Evolutionary conservation across 1,284 basidiomycete species (phyloP).

Genomic region (Cutaneotrichosporon curvatum): DNA sequence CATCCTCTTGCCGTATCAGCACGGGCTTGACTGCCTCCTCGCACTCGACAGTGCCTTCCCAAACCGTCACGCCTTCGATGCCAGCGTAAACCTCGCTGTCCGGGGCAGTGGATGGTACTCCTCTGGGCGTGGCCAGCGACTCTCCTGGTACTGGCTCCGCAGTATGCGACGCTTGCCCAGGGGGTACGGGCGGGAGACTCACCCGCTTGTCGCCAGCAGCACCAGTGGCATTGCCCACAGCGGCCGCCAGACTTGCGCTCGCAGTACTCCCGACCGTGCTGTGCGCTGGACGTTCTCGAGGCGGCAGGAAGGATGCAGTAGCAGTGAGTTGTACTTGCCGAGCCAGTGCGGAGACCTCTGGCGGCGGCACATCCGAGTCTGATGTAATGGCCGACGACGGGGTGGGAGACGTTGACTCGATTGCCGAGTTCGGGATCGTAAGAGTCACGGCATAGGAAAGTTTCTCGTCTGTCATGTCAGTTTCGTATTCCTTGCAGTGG

Average conservation of each 20-base stretch:
- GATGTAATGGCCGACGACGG: neutral
- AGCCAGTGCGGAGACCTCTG: slow-evolving; percentile 5
- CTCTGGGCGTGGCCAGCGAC: slow-evolving; percentile 26
- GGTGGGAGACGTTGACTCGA: slow-evolving; percentile 18
- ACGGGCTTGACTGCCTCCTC: slow-evolving; percentile 42
- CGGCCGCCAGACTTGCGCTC: neutral
- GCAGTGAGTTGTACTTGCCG: slow-evolving; percentile 57
- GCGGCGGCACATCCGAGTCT: neutral
- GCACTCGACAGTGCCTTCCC: slow-evolving; percentile 44
- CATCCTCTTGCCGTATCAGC: slow-evolving; percentile 53
- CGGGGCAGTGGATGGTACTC: slow-evolving; percentile 52
- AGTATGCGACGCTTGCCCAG: too few relatives aligned
- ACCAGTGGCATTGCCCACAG: neutral
- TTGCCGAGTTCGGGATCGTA: slow-evolving; percentile 48
- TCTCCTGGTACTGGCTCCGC: neutral
- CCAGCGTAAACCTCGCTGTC: slow-evolving; percentile 64
- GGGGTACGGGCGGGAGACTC: too few relatives aligned
- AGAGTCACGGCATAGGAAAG: slow-evolving; percentile 61
- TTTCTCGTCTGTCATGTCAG: slow-evolving; percentile 56
- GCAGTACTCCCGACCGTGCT: neutral
- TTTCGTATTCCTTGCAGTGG: too few relatives aligned
- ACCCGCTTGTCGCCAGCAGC: too few relatives aligned
- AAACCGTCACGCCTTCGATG: slow-evolving; percentile 65
- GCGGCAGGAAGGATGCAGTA: slow-evolving; percentile 70
- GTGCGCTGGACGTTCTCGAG: neutral